Conservation (phyloP, 306 rosid genomes). For the Spatholobus suberectus region DNA sequence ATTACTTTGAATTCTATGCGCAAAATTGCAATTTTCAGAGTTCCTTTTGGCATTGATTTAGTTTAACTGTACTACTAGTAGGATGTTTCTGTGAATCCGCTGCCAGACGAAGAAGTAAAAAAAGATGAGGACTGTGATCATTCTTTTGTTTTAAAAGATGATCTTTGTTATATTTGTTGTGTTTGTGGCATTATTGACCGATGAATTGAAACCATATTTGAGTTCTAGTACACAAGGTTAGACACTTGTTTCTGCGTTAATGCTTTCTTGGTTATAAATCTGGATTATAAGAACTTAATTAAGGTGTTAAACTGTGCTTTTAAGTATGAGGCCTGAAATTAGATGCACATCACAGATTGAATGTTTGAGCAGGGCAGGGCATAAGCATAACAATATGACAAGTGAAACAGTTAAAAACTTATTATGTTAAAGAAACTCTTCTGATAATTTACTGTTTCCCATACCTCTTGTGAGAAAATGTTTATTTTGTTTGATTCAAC, state of each 20-base stretch:
- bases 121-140: slow-evolving; percentile 76
- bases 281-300: slow-evolving; percentile 3
- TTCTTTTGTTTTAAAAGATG: slow-evolving; percentile 87
- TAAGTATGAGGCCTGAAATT: slow-evolving; percentile 5
- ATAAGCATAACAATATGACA: neutral
- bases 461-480: neutral
- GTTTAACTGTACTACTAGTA: slow-evolving; percentile 42
- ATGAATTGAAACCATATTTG: slow-evolving; percentile 83
- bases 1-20: neutral
- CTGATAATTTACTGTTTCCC: neutral
- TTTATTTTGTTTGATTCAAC: slow-evolving; percentile 1
- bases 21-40: neutral
- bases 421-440: neutral
- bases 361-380: neutral
- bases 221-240: slow-evolving; percentile 76
- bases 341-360: neutral
- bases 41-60: slow-evolving; percentile 14
- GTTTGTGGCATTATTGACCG: slow-evolving; percentile 81
- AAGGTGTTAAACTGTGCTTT: slow-evolving; percentile 5
- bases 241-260: slow-evolving; percentile 10
- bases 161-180: slow-evolving; percentile 88
- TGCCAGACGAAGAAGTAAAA: slow-evolving; percentile 47
- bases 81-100: slow-evolving; percentile 64
- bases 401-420: neutral
- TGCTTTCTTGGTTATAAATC: neutral